Conservation (phyloP, 2,329 filamentous ascomycete species). For the Penicillium sp. region DNA sequence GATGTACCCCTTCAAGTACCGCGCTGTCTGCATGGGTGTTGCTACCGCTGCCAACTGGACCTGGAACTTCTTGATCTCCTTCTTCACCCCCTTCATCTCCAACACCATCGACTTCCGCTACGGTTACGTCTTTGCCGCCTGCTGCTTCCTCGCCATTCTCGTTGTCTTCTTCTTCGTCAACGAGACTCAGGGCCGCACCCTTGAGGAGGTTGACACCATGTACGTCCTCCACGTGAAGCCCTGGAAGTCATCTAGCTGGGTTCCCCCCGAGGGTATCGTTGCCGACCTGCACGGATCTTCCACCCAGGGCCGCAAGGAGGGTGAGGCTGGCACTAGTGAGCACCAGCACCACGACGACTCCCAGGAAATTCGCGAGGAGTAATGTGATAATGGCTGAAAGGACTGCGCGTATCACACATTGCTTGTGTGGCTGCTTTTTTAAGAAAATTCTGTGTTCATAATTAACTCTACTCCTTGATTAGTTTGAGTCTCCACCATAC, state of each 20-base stretch:
- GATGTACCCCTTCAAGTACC: constrained; percentile 49
- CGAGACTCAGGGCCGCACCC: constrained; percentile 67
- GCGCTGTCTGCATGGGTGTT: constrained; percentile 74
- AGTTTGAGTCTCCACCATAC: constrained; percentile 9
- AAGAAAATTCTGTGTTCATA: constrained; percentile 16
- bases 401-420: background rate
- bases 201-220: constrained; percentile 80
- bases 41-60: constrained; percentile 76
- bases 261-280: constrained; percentile 34
- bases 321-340: constrained; percentile 18
- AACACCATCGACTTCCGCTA: constrained; percentile 70
- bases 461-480: constrained; percentile 14
- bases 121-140: constrained; percentile 74
- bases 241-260: constrained; percentile 58
- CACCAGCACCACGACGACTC: constrained; percentile 22
- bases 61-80: constrained; percentile 73
- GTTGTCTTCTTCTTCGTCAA: constrained; percentile 77
- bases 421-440: constrained; percentile 2
- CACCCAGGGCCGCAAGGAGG: constrained; percentile 17
- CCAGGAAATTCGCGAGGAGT: constrained; percentile 12
- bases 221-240: constrained; percentile 66
- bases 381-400: constrained; percentile 4
- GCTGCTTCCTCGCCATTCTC: constrained; percentile 62
- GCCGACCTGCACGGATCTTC: constrained; percentile 26
- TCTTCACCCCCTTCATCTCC: constrained; percentile 80